Percentiles rank a stretch among this genome's conserved stretches.
These are phyloP conservation scores for Diaporthe sp. DNA, from an alignment of 2,329 filamentous ascomycete species.

Conservation along the genomic window DNA sequence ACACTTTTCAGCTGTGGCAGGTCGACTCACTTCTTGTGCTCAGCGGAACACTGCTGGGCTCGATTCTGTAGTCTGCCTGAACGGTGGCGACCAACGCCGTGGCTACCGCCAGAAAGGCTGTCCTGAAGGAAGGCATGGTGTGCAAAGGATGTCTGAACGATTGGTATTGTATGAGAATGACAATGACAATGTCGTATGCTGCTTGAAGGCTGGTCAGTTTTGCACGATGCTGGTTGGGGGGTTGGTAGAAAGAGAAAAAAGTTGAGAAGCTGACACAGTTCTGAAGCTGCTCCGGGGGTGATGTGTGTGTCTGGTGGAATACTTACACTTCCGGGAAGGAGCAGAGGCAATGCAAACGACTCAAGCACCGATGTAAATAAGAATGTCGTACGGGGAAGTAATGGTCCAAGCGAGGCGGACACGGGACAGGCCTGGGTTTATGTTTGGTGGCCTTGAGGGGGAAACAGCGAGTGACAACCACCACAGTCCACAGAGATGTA, in stretches of 20 bases:
- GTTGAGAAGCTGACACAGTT: too few relatives aligned
- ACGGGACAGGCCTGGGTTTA: background rate
- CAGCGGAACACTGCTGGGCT: slow-evolving; percentile 71
- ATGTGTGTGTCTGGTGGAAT: background rate
- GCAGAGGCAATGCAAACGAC: slow-evolving; percentile 4
- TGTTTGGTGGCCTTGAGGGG: background rate
- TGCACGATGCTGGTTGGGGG: background rate
- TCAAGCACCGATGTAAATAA: background rate
- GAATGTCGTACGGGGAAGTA: background rate
- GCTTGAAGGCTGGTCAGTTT: slow-evolving; percentile 2
- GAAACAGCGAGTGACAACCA: slow-evolving; percentile 26
- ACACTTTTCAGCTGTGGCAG: background rate
- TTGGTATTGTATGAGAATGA: background rate
- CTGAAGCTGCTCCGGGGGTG: background rate
- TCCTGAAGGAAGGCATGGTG: slow-evolving; percentile 69
- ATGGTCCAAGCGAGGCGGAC: slow-evolving; percentile 20
- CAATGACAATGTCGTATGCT: background rate
- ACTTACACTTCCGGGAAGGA: slow-evolving; percentile 22
- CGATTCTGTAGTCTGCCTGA: slow-evolving; percentile 71
- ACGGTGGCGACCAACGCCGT: slow-evolving; percentile 66
- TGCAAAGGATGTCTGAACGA: background rate
- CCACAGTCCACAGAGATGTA: background rate
- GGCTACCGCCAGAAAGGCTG: slow-evolving; percentile 67
- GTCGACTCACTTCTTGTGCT: slow-evolving; percentile 63
- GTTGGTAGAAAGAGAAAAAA: background rate